Base-by-base conservation (phyloP, 331 rosid species). In the Quercus tomentella region DNA sequence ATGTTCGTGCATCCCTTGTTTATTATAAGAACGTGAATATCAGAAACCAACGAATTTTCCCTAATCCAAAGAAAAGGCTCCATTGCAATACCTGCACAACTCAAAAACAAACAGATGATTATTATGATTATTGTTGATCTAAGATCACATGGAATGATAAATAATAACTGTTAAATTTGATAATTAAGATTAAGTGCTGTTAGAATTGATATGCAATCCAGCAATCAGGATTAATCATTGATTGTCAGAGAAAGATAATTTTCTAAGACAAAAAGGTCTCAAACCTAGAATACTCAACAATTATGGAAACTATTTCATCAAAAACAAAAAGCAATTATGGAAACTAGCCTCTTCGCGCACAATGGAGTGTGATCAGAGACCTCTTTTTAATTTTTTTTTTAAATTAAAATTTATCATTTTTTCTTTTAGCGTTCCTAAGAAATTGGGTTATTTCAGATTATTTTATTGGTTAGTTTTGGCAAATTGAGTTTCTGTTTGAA, bases 61-160 rank as follows among this genome's bases (percentile, higher is more conserved):
- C 71, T 84, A 96, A 85, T 87, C 97, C 86, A 96, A 83, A 25
- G 99, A 93, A 89, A 96, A 96, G 57, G 92, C 84, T 85, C 97
- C 98, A 72, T 72, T 74, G 74, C 99, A 96, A 73, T 96, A 96
- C 91, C 99, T 96, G 84, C 81, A 85, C 73, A 43, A 72, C 20
- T 68, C 65, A 74, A 83, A 66, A 52, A 25, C 60, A 49, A 79
- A 60, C 21, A 56, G 57, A 72, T 56, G 67, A 63, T 56, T 35
- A 63, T 56, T 35, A 84, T n/a, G 43, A 33, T 45, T 20, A 20
- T 4, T 45, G 1, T 28, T 65, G 22, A 30, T 65, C 31, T 28
- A 28, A 62, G 37, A 15, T 49, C 69, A 25, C 20, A 9, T 62
- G 10, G 41, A 6, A 7, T 30, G 43, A 30, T 66, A 12, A 28